Evolutionary conservation across 805 yeast genomes (phyloP).

Genomic region (Cyberlindnera japonica): DNA sequence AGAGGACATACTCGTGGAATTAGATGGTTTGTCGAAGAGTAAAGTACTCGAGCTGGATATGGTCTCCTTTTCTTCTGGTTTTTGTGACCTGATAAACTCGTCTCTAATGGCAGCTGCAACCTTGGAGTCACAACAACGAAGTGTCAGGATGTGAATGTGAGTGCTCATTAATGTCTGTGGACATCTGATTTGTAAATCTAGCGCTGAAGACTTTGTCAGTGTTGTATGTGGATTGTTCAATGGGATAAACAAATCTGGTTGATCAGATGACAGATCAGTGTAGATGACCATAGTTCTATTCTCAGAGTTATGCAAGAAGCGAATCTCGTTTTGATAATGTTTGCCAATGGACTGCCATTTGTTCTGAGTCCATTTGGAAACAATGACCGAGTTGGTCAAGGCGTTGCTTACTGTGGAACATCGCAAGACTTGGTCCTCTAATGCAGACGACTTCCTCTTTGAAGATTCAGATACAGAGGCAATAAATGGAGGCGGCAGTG

Average conservation of each 20-base stretch:
- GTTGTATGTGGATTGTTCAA: constrained; percentile 13
- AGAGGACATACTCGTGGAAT: constrained; percentile 26
- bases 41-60: constrained; percentile 13
- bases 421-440: constrained; percentile 12
- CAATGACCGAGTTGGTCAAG: constrained; percentile 16
- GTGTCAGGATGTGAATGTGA: constrained; percentile 18
- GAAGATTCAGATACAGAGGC: neutral
- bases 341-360: constrained; percentile 23
- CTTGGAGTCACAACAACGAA: constrained; percentile 21
- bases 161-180: constrained; percentile 14
- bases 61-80: constrained; percentile 7
- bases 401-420: constrained; percentile 7
- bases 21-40: constrained; percentile 23
- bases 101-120: constrained; percentile 13
- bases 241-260: constrained; percentile 18
- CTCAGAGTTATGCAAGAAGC: constrained; percentile 16
- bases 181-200: constrained; percentile 17
- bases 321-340: constrained; percentile 15
- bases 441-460: constrained; percentile 1
- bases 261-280: constrained; percentile 4
- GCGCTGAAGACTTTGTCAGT: constrained; percentile 14
- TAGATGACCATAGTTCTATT: constrained; percentile 12
- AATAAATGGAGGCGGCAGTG: constrained; percentile 11
- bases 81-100: constrained; percentile 11
- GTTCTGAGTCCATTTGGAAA: constrained; percentile 24